Conservation (phyloP, 768 basidiomycete species). For the Hericium erinaceus region DNA sequence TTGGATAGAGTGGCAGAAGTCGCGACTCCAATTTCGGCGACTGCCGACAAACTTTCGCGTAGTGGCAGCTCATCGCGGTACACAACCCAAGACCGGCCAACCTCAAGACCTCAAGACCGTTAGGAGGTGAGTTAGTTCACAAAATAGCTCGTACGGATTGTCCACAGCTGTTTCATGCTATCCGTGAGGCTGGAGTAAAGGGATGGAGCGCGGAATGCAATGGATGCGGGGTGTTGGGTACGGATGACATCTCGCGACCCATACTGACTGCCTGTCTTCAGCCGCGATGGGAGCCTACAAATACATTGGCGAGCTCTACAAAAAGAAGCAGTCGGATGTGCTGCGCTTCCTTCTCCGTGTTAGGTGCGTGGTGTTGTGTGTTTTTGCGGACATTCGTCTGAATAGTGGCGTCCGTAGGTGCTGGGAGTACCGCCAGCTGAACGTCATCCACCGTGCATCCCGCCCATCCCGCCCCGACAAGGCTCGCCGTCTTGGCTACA, state of each 20-base stretch:
- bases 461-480: constrained; percentile 99
- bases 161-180: background rate
- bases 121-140: constrained; percentile 21
- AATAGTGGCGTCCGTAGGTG: constrained; percentile 43
- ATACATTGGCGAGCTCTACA: constrained; percentile 95
- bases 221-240: constrained; percentile 19
- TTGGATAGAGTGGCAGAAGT: no score
- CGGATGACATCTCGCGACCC: constrained; percentile 1
- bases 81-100: constrained; percentile 9
- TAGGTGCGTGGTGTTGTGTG: constrained; percentile 41
- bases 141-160: background rate
- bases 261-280: constrained; percentile 18
- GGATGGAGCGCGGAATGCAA: constrained; percentile 12
- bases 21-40: background rate
- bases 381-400: background rate
- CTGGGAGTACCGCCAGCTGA: constrained; percentile 98
- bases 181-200: constrained; percentile 1
- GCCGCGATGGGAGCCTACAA: constrained; percentile 87
- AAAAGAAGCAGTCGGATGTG: constrained; percentile 97
- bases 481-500: constrained; percentile 97
- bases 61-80: background rate
- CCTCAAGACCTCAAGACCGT: constrained; percentile 20
- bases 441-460: constrained; percentile 96
- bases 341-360: constrained; percentile 97
- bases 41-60: background rate